Conservation (phyloP, 768 basidiomycete species). For the Podaxis rugospora region DNA sequence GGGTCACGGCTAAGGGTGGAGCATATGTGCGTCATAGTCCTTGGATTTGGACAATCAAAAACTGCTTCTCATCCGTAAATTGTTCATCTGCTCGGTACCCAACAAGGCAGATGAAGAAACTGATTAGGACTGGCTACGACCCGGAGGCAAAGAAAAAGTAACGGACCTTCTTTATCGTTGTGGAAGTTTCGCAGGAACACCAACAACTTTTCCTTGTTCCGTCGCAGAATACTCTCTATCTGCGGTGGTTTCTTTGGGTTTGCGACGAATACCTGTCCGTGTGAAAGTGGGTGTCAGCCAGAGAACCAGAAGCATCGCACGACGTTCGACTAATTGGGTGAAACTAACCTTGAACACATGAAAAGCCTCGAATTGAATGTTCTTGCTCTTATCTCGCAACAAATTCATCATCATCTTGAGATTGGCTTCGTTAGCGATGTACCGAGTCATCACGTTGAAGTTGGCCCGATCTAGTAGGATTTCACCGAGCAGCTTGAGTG, state of each 20-base stretch:
- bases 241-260: conserved; percentile 99
- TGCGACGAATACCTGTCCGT: conserved; percentile 85
- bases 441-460: conserved; percentile 97
- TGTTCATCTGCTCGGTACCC: conserved; percentile 67
- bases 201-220: conserved; percentile 94
- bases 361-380: conserved; percentile 99
- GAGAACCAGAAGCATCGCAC: background rate
- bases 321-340: background rate
- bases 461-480: conserved; percentile 97
- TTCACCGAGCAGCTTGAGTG: conserved; percentile 95
- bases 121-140: background rate
- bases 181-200: conserved; percentile 91
- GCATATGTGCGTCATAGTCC: conserved; percentile 43
- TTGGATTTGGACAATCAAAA: conserved; percentile 90
- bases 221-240: conserved; percentile 82
- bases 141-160: conserved; percentile 7
- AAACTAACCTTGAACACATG: conserved; percentile 95
- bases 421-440: conserved; percentile 93
- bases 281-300: background rate
- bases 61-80: conserved; percentile 97
- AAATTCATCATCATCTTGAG: conserved; percentile 99
- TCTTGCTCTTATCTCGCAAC: conserved; percentile 96
- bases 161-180: conserved; percentile 92
- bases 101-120: background rate
- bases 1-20: background rate